Base-by-base conservation (phyloP, 2,329 filamentous ascomycete genomes). In the Trematosphaeria pertusa region DNA sequence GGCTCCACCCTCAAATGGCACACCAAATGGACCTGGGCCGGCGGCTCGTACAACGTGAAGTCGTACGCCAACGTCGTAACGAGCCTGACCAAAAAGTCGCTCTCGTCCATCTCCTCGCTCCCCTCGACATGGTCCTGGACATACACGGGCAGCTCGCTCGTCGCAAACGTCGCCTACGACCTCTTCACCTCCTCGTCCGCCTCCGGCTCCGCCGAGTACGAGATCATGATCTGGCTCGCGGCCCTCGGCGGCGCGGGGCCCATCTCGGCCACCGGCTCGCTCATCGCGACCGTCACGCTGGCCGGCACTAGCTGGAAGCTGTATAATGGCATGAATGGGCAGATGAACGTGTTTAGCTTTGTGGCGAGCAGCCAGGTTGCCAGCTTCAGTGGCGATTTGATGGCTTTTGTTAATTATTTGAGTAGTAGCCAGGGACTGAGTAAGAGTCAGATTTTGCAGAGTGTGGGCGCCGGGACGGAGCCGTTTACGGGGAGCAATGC, bases 211-310 rank as follows among this genome's bases (percentile, higher is more conserved):
- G 62, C 75, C n/a, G 73, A 82, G 57, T 86, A 82, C 61, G 85
- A 87, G 69, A 74, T 87, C 58, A 87, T 87, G 84, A 77, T 87
- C 55, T 87, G 85, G 84, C 73, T 86, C 35, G 79, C 74, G 3
- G 81, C 80, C 21, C 68, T 84, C 34, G 82, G 80, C 19, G 78
- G 79, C 39, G 81, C 81, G 2, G 81, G 82, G 4, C 81, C 82
- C 18, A 83, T 86, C 72, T 83, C 84, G 45, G 75, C 65, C 39
- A 84, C 75, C 22, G 82, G 82, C 39, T 73, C 70, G 14, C 57
- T 81, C 5, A 74, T 86, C 53, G 81, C 78, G 3, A 83, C 76
- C 1, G 73, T 78, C 10, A 81, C 73, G 10, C 74, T 87, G 46
- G 81, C 67, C 30, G 83, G 81, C 31, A 65, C 71, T 21, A 69